Base-by-base conservation (phyloP, 805 yeast genomes). In the Yamadazyma laniorum region DNA sequence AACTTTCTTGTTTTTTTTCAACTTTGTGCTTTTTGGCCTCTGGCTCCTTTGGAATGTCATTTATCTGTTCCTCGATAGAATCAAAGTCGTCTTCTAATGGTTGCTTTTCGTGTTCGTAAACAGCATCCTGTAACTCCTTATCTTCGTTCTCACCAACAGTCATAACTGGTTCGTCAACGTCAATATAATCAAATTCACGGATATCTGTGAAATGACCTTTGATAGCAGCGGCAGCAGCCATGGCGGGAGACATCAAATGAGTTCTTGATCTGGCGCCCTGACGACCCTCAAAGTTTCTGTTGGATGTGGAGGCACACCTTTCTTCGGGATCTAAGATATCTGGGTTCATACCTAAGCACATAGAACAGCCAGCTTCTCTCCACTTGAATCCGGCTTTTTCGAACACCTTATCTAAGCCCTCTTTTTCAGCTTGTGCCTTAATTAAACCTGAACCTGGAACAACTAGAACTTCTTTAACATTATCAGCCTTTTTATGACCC, bases 311-410 rank as follows among this genome's bases (percentile, higher is more conserved):
- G 6, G 99, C 99, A 72, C 99, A 93, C 70, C 99, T 82, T 67
- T 93, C 99, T 58, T 85, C 79, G 28, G 99, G 99, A 45, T 81
- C 77, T 58, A 93, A 77, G 53, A 93, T 91, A 71, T 93, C 99
- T 29, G 98, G 97, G 70, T 93, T 93, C 99, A 93, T 93, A 65
- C 99, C 99, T 37, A 93, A 77, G 72, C 99, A 93, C 99, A 93
- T 93, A 29, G 98, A 91, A 70, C 99, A 93, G 45, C 99, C 99
- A 49, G 99, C 98, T 71, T 93, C 99, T 73, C 99, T 84, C 99
- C 99, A 93, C 53, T 86, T 91, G 59, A 93, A 93, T 15, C 96
- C 98, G 35, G 99, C 97, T 34, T 80, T 87, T 55, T 72, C 79
- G 57, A 93, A 93, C 42, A 93, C 77, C 69, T 86, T 85, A 63